Evolutionary conservation across 306 rosid species (phyloP), one percentile per base, ranked within the genome.

Genomic region (Vigna hirtella): DNA sequence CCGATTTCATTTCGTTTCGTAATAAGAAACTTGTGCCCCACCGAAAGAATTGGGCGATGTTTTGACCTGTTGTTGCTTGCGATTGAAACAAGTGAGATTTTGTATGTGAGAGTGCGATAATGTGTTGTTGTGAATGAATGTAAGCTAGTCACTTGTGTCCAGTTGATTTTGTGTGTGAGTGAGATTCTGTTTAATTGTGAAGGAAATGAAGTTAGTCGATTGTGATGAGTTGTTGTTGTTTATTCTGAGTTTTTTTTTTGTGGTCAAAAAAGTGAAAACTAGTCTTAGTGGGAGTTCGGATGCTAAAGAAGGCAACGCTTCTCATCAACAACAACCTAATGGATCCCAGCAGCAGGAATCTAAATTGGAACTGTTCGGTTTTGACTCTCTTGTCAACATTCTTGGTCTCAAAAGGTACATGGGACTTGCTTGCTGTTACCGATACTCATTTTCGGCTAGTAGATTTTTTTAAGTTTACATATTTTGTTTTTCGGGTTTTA

Each of bases 331-430:
- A 40, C 90, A 86, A 65, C 86, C 86, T 63, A 86, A 87, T 55
- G 93, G 98, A 66, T 79, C 93, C 30, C 94, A 83, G 68, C 96
- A 86, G 66, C 89, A 82, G 78, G 99, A 96, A 38, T 96, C 99
- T 28, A 96, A 89, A 75, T 81, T 96, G 80, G 99, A 96, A 77
- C 78, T 96, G 77, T 96, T 96, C 45, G 99, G 99, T 80, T 96
- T 96, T 83, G 99, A 95, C 90, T 96, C 99, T 76, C 99, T 96
- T 62, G 98, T 96, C 79, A 96, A 93, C 80, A 96, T 96, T 90
- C 97, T 96, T 43, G 99, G 99, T 82, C 98, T 96, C 63, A 96
- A 86, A 85, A 96, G 99, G 99, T 95, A 83, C 10, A 40, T 32
- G 30, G 5, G 64, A 32, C 66, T 82, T 69, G 12, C 63, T 73